Conservation (phyloP, 23 red algal species). For the Gracilaria domingensis region DNA sequence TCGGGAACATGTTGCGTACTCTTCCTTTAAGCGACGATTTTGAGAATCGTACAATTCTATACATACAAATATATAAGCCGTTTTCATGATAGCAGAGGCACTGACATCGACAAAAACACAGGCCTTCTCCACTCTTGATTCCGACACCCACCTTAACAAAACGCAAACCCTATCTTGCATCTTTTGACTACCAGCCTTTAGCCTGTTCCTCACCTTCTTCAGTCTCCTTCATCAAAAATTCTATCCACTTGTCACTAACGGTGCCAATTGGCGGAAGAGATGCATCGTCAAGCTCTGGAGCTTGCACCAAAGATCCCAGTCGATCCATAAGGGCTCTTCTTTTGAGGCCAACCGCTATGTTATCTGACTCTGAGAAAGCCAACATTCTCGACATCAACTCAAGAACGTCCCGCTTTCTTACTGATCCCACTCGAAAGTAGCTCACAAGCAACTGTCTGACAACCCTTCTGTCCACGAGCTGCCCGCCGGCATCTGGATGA, state of each 20-base stretch:
- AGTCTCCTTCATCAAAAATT: slow-evolving; percentile 90
- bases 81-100: neutral
- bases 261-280: slow-evolving; percentile 66
- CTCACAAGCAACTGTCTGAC: slow-evolving; percentile 83
- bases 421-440: slow-evolving; percentile 77
- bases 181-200: slow-evolving; percentile 40
- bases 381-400: slow-evolving; percentile 86
- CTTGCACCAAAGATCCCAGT: slow-evolving; percentile 71
- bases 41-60: neutral
- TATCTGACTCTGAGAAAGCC: slow-evolving; percentile 73
- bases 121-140: neutral
- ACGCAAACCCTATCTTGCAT: neutral
- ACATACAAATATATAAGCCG: neutral
- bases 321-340: slow-evolving; percentile 61
- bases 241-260: slow-evolving; percentile 89
- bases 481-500: slow-evolving; percentile 63
- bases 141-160: neutral
- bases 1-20: neutral
- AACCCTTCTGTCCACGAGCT: slow-evolving; percentile 87
- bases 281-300: slow-evolving; percentile 64
- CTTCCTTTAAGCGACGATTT: neutral
- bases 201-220: slow-evolving; percentile 74
- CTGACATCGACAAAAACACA: slow-evolving; percentile 1
- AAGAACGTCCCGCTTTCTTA: slow-evolving; percentile 74
- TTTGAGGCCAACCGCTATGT: slow-evolving; percentile 76